Conservation (phyloP, 2,329 filamentous ascomycete species). For the Trichoderma simmonsii region DNA sequence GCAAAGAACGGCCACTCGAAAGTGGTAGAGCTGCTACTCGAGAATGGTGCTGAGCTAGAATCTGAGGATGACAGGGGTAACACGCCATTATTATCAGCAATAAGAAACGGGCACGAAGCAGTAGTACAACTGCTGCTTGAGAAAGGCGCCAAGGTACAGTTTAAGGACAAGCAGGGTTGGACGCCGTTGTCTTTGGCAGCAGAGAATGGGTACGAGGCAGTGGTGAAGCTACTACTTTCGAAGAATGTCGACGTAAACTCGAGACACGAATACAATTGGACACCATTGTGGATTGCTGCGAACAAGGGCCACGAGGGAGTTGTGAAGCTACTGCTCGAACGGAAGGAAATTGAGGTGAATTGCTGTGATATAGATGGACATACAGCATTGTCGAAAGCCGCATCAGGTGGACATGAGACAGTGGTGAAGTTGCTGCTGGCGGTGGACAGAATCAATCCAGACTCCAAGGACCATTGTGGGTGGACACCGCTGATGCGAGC, state of each 20-base stretch:
- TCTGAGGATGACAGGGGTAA: not conserved
- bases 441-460: not conserved
- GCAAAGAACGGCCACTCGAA: not conserved
- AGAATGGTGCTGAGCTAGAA: not conserved
- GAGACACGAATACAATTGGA: not conserved
- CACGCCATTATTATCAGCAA: not conserved
- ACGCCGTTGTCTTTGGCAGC: not conserved
- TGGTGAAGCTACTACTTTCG: not conserved
- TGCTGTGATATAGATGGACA: not conserved
- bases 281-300: not conserved
- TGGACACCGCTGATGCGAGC: not conserved
- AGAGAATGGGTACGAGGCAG: not conserved
- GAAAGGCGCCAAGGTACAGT: not conserved
- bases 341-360: not conserved
- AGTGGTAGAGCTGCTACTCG: not conserved
- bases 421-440: not conserved
- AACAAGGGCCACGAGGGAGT: not conserved
- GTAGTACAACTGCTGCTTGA: not conserved
- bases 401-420: not conserved
- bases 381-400: not conserved
- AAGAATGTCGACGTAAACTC: not conserved
- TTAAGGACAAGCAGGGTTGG: not conserved
- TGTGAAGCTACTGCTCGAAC: not conserved
- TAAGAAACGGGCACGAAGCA: not conserved
- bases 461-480: not conserved